Evolutionary conservation across 148 eudicot genomes (phyloP).

Genomic region (Cornus controversa): DNA sequence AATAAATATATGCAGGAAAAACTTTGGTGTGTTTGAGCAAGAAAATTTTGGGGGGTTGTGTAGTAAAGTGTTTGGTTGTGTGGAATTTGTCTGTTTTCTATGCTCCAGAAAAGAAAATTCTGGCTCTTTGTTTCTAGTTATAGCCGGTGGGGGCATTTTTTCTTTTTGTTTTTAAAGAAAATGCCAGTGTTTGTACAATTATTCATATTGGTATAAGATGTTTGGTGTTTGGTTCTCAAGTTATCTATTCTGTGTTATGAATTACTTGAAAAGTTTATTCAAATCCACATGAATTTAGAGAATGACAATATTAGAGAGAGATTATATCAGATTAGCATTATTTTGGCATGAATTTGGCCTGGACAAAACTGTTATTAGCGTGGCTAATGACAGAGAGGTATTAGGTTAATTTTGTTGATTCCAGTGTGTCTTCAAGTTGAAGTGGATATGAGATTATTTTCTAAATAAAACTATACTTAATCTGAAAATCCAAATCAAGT

Average conservation of each 20-base stretch:
- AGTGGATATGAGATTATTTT: no score
- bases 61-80: background rate
- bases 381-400: no score
- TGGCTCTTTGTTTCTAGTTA: background rate
- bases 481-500: no score
- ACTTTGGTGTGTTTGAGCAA: background rate
- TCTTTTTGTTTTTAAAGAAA: background rate
- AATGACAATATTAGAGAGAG: no score
- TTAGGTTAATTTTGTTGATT: no score
- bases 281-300: background rate
- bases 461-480: no score
- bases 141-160: background rate
- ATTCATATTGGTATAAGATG: background rate
- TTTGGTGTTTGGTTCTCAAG: background rate
- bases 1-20: conserved; percentile 10
- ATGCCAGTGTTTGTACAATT: background rate
- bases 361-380: no score
- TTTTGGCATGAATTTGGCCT: no score
- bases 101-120: background rate
- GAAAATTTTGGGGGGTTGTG: conserved; percentile 3
- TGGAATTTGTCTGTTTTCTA: background rate
- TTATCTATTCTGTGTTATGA: background rate
- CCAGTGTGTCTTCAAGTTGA: no score
- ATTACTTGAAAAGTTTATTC: background rate
- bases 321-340: no score